These are phyloP conservation scores for Astragalus glycyphyllos DNA, from an alignment of 306 rosid genomes.

Conservation along the genomic window DNA sequence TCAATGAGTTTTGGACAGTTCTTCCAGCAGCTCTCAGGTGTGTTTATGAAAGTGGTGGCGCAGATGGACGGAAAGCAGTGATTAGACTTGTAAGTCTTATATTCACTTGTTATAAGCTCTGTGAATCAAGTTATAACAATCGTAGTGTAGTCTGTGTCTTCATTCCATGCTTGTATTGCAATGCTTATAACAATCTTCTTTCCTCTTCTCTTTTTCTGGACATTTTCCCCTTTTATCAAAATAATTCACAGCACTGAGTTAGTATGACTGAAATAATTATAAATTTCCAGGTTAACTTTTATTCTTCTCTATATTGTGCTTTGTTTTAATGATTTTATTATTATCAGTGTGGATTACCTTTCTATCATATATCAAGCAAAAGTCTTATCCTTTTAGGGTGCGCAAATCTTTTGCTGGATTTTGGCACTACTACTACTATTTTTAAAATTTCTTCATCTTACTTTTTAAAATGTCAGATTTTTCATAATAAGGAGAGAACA, in stretches of 20 bases:
- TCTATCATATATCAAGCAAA: slow-evolving; percentile 1
- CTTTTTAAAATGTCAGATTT: background rate
- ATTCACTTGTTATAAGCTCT: slow-evolving; percentile 23
- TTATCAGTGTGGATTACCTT: background rate
- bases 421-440: background rate
- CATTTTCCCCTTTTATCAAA: slow-evolving; percentile 7
- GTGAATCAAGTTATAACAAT: slow-evolving; percentile 23
- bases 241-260: slow-evolving; percentile 26
- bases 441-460: background rate
- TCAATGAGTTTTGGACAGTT: slow-evolving; percentile 91
- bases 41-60: slow-evolving; percentile 72
- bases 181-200: background rate
- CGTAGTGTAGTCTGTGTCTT: slow-evolving; percentile 21
- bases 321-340: background rate
- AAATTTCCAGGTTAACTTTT: slow-evolving; percentile 23
- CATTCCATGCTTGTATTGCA: slow-evolving; percentile 17
- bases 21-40: slow-evolving; percentile 78
- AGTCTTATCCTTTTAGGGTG: slow-evolving; percentile 8
- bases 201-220: slow-evolving; percentile 14
- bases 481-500: background rate
- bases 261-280: slow-evolving; percentile 21
- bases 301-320: slow-evolving; percentile 13
- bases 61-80: slow-evolving; percentile 68
- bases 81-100: slow-evolving; percentile 69
- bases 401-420: slow-evolving; percentile 30